These are phyloP conservation scores for Boletus reticulatus DNA, from an alignment of 768 basidiomycete species.

Conservation along the genomic window DNA sequence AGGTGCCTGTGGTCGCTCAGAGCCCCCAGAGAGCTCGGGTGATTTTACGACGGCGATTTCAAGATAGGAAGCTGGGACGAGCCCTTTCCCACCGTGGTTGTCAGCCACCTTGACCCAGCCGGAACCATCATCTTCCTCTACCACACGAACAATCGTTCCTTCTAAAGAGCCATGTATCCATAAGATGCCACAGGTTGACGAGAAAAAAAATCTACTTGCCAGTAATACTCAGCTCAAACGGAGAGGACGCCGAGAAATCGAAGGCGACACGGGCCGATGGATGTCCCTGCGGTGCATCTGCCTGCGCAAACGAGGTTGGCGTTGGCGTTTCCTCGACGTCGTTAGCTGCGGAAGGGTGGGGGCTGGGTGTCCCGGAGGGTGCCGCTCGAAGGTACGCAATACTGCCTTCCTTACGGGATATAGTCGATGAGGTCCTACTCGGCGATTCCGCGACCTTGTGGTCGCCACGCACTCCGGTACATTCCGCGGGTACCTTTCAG, in stretches of 20 bases:
- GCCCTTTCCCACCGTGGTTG: constrained; percentile 56
- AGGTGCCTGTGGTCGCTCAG: constrained; percentile 32
- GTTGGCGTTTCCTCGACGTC: constrained; percentile 35
- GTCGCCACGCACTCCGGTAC: constrained; percentile 35
- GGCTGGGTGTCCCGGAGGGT: constrained; percentile 4
- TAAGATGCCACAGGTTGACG: constrained; percentile 3
- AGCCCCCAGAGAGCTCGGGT: constrained; percentile 5
- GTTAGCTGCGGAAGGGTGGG: constrained; percentile 6
- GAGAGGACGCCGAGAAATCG: constrained; percentile 71
- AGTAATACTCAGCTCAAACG: constrained; percentile 70
- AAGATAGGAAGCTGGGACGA: constrained; percentile 85
- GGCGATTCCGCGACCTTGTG: constrained; percentile 24
- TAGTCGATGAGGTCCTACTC: constrained; percentile 32
- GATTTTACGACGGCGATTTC: constrained; percentile 36
- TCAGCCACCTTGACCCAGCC: constrained; percentile 82
- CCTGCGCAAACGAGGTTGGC: constrained; percentile 56
- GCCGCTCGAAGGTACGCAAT: constrained; percentile 14
- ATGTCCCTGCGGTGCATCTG: constrained; percentile 36
- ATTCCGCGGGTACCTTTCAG: constrained; percentile 71
- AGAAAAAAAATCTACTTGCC: constrained; percentile 39
- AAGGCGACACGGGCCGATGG: constrained; percentile 65
- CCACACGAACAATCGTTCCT: constrained; percentile 58
- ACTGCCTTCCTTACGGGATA: constrained; percentile 31
- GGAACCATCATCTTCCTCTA: constrained; percentile 83
- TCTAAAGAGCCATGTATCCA: constrained; percentile 39